Conservation (phyloP, 2,329 filamentous ascomycete species). For the Trichoderma lentiforme region DNA sequence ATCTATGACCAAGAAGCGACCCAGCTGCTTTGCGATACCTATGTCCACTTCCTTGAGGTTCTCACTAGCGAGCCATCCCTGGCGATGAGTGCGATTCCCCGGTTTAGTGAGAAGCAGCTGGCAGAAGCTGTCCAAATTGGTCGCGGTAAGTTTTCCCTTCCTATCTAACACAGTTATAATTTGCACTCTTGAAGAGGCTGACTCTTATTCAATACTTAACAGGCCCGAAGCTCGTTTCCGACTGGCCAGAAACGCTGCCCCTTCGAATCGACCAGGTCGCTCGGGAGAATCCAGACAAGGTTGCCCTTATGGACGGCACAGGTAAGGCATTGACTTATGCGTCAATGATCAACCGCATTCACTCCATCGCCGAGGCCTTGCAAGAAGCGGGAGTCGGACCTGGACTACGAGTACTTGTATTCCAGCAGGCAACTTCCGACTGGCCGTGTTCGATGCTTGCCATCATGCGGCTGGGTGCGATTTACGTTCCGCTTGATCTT, state of each 20-base stretch:
- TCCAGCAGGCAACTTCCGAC: slow-evolving; percentile 36
- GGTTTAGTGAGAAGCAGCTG: slow-evolving; percentile 7
- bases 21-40: slow-evolving; percentile 15
- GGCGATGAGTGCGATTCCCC: background rate
- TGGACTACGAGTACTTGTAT: slow-evolving; percentile 35
- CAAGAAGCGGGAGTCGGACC: slow-evolving; percentile 16
- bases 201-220: background rate
- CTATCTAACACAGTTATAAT: no score
- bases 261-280: slow-evolving; percentile 37
- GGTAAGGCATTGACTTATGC: slow-evolving; percentile 33
- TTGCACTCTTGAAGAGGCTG: no score
- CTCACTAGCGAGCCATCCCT: slow-evolving; percentile 21
- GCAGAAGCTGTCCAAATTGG: slow-evolving; percentile 1
- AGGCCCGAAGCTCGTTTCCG: slow-evolving; percentile 20
- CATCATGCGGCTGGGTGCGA: slow-evolving; percentile 36
- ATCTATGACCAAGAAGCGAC: slow-evolving; percentile 27
- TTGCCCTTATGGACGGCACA: slow-evolving; percentile 23
- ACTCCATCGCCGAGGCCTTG: slow-evolving; percentile 31
- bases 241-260: slow-evolving; percentile 35
- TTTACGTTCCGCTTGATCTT: slow-evolving; percentile 41
- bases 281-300: slow-evolving; percentile 16
- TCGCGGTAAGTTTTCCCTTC: slow-evolving; percentile 5
- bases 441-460: slow-evolving; percentile 40
- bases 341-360: slow-evolving; percentile 31
- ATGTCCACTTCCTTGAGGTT: slow-evolving; percentile 23